Conservation (phyloP, 148 eudicot genomes). For the Silene uniflora region DNA sequence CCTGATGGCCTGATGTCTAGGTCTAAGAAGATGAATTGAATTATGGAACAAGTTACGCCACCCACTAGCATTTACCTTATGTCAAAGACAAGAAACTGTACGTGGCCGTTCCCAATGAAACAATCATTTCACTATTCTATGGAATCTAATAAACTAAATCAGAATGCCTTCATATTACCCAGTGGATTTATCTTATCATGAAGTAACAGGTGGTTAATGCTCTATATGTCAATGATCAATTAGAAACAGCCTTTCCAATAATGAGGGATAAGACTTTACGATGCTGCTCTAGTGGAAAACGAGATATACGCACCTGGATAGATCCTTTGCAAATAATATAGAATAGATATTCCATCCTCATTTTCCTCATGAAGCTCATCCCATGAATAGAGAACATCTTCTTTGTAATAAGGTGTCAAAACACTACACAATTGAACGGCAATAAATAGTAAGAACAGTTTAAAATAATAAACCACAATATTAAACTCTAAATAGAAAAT, state of each 20-base stretch:
- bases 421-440: constrained; percentile 46
- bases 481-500: background rate
- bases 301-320: constrained; percentile 74
- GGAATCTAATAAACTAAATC: constrained; percentile 2
- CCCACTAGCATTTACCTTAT: background rate
- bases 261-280: background rate
- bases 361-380: constrained; percentile 80
- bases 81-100: background rate
- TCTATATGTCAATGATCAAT: constrained; percentile 6
- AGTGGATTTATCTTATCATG: background rate
- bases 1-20: background rate
- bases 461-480: background rate
- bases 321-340: constrained; percentile 91
- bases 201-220: background rate
- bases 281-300: background rate
- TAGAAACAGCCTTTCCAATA: background rate
- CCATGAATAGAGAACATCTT: constrained; percentile 92
- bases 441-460: constrained; percentile 17
- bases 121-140: background rate
- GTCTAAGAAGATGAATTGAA: background rate
- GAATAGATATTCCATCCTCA: constrained; percentile 89
- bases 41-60: background rate
- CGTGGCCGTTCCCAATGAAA: background rate
- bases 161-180: background rate
- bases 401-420: constrained; percentile 91